Evolutionary conservation across 192 early-diverging fungal genomes (phyloP).

Genomic region (Entophlyctis luteolus): DNA sequence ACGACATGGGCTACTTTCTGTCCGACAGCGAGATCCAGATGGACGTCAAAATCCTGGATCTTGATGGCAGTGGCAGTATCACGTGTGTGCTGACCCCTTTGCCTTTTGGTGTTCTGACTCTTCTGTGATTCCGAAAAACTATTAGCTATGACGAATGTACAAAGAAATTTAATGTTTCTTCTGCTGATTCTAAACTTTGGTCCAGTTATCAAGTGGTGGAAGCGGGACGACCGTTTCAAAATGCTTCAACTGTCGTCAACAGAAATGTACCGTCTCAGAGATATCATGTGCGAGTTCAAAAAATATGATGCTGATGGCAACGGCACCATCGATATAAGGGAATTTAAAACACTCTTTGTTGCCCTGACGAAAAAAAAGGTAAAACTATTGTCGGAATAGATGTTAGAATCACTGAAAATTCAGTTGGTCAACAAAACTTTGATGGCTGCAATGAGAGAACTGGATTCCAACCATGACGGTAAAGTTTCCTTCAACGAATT

Average conservation of each 20-base stretch:
- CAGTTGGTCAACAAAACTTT: constrained; percentile 30
- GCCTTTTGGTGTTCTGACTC: neutral
- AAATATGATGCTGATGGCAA: constrained; percentile 33
- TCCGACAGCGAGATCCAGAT: constrained; percentile 26
- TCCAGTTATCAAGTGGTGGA: constrained; percentile 41
- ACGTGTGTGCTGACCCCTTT: neutral
- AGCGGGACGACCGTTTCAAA: constrained; percentile 31
- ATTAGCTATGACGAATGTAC: constrained; percentile 13
- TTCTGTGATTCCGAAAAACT: too few species aligned
- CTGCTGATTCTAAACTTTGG: too few species aligned
- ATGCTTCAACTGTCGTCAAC: constrained; percentile 22
- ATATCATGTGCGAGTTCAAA: neutral
- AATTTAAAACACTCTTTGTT: constrained; percentile 34
- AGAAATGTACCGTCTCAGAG: constrained; percentile 15
- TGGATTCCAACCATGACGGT: constrained; percentile 38
- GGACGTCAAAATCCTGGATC: constrained; percentile 31
- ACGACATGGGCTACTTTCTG: constrained; percentile 40
- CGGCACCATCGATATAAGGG: constrained; percentile 35
- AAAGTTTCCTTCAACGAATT: constrained; percentile 41
- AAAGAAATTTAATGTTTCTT: too few species aligned
- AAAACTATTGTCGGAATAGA: neutral
- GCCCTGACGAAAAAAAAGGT: constrained; percentile 30
- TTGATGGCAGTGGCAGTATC: constrained; percentile 10
- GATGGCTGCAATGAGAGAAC: constrained; percentile 26
- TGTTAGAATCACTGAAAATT: neutral